phyloP scores from a whole-genome alignment of 306 rosid species.

The Cicer bijugum region DNA sequence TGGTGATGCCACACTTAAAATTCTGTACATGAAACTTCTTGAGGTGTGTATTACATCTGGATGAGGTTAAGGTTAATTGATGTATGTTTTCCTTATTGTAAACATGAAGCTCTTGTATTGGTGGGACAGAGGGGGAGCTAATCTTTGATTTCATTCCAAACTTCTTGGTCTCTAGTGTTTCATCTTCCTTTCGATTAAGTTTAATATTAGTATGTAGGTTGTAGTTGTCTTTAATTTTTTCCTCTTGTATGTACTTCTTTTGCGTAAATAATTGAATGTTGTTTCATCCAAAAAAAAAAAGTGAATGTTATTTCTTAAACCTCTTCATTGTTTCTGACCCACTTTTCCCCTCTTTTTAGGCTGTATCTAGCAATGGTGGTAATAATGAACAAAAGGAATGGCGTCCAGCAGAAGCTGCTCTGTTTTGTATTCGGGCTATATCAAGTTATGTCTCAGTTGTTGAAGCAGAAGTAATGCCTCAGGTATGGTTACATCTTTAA shows the following conservation, averaged over 20 bases:
- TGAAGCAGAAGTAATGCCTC: slow-evolving; percentile 97
- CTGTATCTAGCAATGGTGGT: slow-evolving; percentile 73
- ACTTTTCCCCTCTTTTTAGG: slow-evolving; percentile 53
- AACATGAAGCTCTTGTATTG: background rate
- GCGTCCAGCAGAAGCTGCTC: slow-evolving; percentile 96
- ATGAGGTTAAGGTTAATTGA: slow-evolving; percentile 28
- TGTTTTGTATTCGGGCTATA: slow-evolving; percentile 93
- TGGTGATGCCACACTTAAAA: slow-evolving; percentile 85
- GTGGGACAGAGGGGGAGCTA: slow-evolving; percentile 30
- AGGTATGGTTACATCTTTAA: slow-evolving; percentile 60
- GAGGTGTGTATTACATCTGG: slow-evolving; percentile 67
- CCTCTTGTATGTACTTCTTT: slow-evolving; percentile 12
- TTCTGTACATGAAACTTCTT: slow-evolving; percentile 81
- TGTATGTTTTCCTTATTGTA: slow-evolving; percentile 14
- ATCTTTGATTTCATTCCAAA: slow-evolving; percentile 24
- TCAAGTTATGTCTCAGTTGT: slow-evolving; percentile 81
- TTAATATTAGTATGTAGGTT: slow-evolving; percentile 4
- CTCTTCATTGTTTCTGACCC: slow-evolving; percentile 25
- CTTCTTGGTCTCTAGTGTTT: slow-evolving; percentile 1
- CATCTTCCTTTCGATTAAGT: slow-evolving; percentile 19
- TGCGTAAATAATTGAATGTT: slow-evolving; percentile 25
- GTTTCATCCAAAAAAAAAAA: background rate
- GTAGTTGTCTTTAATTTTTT: slow-evolving; percentile 22
- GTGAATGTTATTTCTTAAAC: slow-evolving; percentile 32
- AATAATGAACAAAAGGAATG: slow-evolving; percentile 77